Percentiles rank a stretch among this genome's conserved stretches.
Conservation (phyloP, 352 stramenopile genomes). For the Globisporangium recalcitrans region DNA sequence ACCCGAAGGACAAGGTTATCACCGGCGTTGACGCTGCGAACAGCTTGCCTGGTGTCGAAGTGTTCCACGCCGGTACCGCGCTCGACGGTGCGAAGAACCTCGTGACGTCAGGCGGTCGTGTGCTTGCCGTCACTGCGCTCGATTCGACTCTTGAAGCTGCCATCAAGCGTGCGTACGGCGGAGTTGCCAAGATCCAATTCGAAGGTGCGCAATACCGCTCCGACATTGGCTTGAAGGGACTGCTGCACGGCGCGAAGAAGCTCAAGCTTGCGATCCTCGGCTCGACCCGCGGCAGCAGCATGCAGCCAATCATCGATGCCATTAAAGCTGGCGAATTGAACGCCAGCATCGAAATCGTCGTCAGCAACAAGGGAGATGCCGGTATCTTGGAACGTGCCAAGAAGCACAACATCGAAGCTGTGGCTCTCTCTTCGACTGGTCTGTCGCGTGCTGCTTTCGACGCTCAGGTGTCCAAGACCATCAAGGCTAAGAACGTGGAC, state of each 20-base stretch:
- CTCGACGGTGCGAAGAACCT: slow-evolving; percentile 54
- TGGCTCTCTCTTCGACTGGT: slow-evolving; percentile 60
- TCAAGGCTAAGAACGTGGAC: slow-evolving; percentile 92
- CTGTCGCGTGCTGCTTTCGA: slow-evolving; percentile 93
- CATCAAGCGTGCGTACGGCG: slow-evolving; percentile 90
- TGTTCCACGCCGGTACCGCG: slow-evolving; percentile 99
- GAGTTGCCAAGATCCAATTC: slow-evolving; percentile 86
- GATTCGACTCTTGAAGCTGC: slow-evolving; percentile 87
- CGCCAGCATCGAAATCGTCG: slow-evolving; percentile 93
- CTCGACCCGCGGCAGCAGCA: slow-evolving; percentile 93
- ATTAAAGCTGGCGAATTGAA: slow-evolving; percentile 86
- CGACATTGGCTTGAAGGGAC: slow-evolving; percentile 95
- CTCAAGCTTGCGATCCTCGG: slow-evolving; percentile 93
- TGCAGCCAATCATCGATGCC: slow-evolving; percentile 96
- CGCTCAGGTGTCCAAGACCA: slow-evolving; percentile 89
- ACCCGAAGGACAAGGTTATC: slow-evolving; percentile 97
- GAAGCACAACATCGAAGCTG: slow-evolving; percentile 60
- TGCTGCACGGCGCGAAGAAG: slow-evolving; percentile 84
- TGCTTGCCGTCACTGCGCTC: slow-evolving; percentile 95
- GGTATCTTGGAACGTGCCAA: slow-evolving; percentile 94
- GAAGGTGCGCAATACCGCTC: slow-evolving; percentile 93
- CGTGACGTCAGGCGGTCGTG: slow-evolving; percentile 93
- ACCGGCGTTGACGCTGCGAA: slow-evolving; percentile 87
- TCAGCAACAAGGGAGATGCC: slow-evolving; percentile 93
- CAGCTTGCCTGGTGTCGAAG: slow-evolving; percentile 85